phyloP scores from a whole-genome alignment of 805 yeast species.

The Candida dendrica region DNA sequence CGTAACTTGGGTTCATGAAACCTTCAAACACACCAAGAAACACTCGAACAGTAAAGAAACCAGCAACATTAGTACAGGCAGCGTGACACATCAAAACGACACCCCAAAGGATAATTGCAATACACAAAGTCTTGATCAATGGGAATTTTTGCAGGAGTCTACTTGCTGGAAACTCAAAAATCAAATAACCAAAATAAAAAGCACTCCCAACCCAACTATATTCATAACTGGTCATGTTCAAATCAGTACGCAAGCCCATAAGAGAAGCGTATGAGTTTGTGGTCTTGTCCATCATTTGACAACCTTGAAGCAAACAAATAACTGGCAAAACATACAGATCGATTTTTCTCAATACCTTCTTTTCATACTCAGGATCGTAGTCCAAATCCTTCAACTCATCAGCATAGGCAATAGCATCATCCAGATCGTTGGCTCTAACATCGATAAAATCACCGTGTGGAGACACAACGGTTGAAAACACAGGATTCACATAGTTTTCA shows the following conservation, averaged over 20 bases:
- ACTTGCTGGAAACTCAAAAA: constrained; percentile 39
- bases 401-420: too few species aligned
- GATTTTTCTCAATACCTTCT: constrained; percentile 28
- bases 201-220: constrained; percentile 42
- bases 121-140: constrained; percentile 34
- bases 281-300: constrained; percentile 36
- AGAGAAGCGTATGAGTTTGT: constrained; percentile 36
- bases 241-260: constrained; percentile 32
- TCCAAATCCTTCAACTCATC: too few species aligned
- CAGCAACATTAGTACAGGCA: constrained; percentile 36
- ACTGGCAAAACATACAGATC: constrained; percentile 31
- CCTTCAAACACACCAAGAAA: constrained; percentile 46
- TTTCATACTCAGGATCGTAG: constrained; percentile 22
- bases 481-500: too few species aligned
- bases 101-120: constrained; percentile 40
- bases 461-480: too few species aligned
- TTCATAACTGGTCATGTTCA: constrained; percentile 32
- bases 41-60: constrained; percentile 37
- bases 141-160: constrained; percentile 42
- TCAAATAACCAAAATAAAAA: constrained; percentile 48
- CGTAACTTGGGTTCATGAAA: constrained; percentile 23
- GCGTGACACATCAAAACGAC: constrained; percentile 30
- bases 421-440: too few species aligned
- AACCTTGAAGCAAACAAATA: constrained; percentile 26
- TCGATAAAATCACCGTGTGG: too few species aligned